phyloP scores from a whole-genome alignment of 345 rosid species.

The Salix exigua region DNA sequence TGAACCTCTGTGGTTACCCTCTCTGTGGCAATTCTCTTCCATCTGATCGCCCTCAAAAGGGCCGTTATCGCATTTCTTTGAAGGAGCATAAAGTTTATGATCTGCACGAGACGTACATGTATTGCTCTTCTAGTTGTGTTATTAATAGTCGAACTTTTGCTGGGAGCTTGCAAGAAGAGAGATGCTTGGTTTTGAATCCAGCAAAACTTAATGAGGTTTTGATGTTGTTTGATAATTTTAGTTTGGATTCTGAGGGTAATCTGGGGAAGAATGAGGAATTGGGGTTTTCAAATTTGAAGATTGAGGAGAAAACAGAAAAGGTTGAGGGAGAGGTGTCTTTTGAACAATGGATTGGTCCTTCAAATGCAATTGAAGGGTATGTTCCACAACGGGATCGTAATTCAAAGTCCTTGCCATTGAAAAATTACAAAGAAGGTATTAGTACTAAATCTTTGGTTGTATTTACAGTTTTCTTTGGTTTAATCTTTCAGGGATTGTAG shows the following conservation, averaged over 20 bases:
- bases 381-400: constrained; percentile 45
- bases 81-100: constrained; percentile 77
- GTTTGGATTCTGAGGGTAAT: constrained; percentile 17
- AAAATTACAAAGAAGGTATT: constrained; percentile 33
- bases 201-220: constrained; percentile 43
- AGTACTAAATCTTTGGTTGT: too few species aligned
- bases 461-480: too few species aligned
- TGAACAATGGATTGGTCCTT: constrained; percentile 60
- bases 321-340: constrained; percentile 31
- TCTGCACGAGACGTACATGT: constrained; percentile 50
- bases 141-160: constrained; percentile 51
- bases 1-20: constrained; percentile 68
- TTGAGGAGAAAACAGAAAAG: constrained; percentile 48
- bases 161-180: constrained; percentile 49
- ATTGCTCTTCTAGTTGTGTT: constrained; percentile 62
- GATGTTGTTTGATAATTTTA: constrained; percentile 38
- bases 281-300: constrained; percentile 46
- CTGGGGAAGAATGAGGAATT: constrained; percentile 37
- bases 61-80: constrained; percentile 58
- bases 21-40: constrained; percentile 47
- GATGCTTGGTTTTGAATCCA: constrained; percentile 42
- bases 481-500: too few species aligned
- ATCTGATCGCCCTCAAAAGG: constrained; percentile 48
- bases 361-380: constrained; percentile 86
- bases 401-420: constrained; percentile 18